These are phyloP conservation scores for Agastache rugosa DNA, from an alignment of 257 asterid genomes.

Conservation along the genomic window DNA sequence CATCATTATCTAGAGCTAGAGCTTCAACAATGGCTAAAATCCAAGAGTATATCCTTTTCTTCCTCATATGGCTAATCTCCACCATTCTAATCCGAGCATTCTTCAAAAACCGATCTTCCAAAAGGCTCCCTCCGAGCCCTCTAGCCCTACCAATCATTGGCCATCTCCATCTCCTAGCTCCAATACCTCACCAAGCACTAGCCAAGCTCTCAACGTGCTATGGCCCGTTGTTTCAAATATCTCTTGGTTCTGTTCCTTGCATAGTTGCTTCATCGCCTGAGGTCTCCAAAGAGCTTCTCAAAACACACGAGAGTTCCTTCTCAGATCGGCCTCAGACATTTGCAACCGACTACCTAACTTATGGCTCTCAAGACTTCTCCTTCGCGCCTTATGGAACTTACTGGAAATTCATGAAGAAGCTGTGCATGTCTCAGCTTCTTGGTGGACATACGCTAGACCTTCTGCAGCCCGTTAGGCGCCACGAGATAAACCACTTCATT, in stretches of 20 bases:
- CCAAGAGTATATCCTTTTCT: slow-evolving; percentile 41
- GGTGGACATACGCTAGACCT: slow-evolving; percentile 66
- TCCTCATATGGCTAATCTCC: slow-evolving; percentile 55
- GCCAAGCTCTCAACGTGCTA: slow-evolving; percentile 53
- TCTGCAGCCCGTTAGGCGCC: slow-evolving; percentile 57
- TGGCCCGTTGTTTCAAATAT: slow-evolving; percentile 63
- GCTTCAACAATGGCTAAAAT: slow-evolving; percentile 47
- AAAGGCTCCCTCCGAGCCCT: slow-evolving; percentile 67
- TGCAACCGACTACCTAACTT: slow-evolving; percentile 61
- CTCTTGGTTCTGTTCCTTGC: slow-evolving; percentile 68
- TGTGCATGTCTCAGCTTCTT: slow-evolving; percentile 80
- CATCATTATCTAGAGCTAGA: not conserved
- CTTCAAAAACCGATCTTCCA: slow-evolving; percentile 29
- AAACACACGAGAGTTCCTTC: slow-evolving; percentile 62
- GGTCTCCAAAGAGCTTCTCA: slow-evolving; percentile 61
- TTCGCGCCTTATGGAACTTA: slow-evolving; percentile 72
- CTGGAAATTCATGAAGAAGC: slow-evolving; percentile 82
- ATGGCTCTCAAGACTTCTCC: slow-evolving; percentile 76
- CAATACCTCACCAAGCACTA: slow-evolving; percentile 83
- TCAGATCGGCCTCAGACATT: slow-evolving; percentile 57
- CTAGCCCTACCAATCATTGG: slow-evolving; percentile 66
- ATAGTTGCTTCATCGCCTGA: slow-evolving; percentile 74
- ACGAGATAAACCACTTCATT: slow-evolving; percentile 47
- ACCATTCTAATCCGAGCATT: slow-evolving; percentile 42
- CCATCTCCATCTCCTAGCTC: slow-evolving; percentile 76